phyloP scores from a whole-genome alignment of 371 early-diverging fungal species.

The Mortierella sp. region DNA sequence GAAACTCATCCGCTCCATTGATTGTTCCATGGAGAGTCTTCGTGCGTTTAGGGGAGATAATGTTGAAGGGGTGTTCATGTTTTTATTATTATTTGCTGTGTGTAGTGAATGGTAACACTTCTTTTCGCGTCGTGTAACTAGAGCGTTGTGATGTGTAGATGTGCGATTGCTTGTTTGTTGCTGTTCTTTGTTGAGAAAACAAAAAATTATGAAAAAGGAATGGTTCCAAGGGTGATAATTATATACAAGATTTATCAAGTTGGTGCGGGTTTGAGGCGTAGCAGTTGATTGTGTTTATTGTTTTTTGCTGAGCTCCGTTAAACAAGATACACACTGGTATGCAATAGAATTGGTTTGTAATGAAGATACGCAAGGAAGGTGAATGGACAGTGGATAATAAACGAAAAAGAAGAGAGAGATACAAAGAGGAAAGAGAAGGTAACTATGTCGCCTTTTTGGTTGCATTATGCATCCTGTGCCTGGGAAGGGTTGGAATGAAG shows the following conservation, averaged over 20 bases:
- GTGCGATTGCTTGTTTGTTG: no score
- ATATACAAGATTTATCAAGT: constrained; percentile 1
- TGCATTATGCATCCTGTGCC: constrained; percentile 15
- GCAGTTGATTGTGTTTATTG: background rate
- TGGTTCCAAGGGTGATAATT: background rate
- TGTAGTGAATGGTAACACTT: background rate
- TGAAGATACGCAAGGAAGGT: background rate
- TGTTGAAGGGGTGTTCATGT: constrained; percentile 27
- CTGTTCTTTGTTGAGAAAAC: background rate
- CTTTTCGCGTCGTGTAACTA: no score
- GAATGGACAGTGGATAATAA: background rate
- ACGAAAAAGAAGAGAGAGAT: background rate
- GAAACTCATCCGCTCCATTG: constrained; percentile 46
- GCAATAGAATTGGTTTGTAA: constrained; percentile 5
- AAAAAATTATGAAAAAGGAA: constrained; percentile 1
- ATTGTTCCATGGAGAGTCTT: constrained; percentile 29
- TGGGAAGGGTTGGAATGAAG: constrained; percentile 34
- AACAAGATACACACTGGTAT: background rate
- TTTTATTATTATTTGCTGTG: background rate
- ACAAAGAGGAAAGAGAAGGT: constrained; percentile 16
- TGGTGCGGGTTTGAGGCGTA: background rate
- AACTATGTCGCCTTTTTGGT: constrained; percentile 1
- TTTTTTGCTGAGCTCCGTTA: constrained; percentile 1
- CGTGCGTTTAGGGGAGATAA: constrained; percentile 31
- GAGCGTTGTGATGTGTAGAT: no score